phyloP scores from a whole-genome alignment of 495 filamentous ascomycete genomes.

The Rostrohypoxylon terebratum region DNA sequence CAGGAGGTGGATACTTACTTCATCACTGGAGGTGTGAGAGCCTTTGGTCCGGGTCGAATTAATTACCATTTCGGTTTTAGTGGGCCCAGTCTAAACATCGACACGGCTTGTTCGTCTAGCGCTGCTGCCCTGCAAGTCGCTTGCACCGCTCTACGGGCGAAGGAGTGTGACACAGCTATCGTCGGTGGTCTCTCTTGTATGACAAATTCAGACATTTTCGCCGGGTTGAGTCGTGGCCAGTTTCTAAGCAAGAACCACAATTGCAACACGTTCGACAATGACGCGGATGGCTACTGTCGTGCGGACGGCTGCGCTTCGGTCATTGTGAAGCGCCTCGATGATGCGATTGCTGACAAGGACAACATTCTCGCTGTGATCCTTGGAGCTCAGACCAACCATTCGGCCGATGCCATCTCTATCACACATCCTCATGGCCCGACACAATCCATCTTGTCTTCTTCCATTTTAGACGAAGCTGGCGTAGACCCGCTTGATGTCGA shows the following conservation, averaged over 20 bases:
- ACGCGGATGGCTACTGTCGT: constrained; percentile 82
- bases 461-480: constrained; percentile 75
- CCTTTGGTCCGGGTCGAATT: constrained; percentile 88
- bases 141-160: constrained; percentile 81
- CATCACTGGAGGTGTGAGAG: constrained; percentile 88
- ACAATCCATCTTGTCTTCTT: constrained; percentile 75
- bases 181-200: constrained; percentile 83
- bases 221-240: constrained; percentile 84
- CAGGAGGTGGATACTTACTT: constrained; percentile 95
- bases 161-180: constrained; percentile 86
- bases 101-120: constrained; percentile 91
- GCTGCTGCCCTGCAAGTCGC: constrained; percentile 86
- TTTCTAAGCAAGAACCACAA: constrained; percentile 83
- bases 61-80: constrained; percentile 89
- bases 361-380: constrained; percentile 75
- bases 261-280: constrained; percentile 83
- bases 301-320: constrained; percentile 78
- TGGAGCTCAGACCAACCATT: constrained; percentile 79
- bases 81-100: constrained; percentile 85
- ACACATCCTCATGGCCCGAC: constrained; percentile 82
- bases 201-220: constrained; percentile 87
- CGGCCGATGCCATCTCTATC: constrained; percentile 81
- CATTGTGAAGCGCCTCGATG: constrained; percentile 78
- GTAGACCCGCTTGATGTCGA: constrained; percentile 78
- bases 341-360: constrained; percentile 80